Conservation (phyloP, 176 grass and related monocot species). For the Saccharum officinarum region DNA sequence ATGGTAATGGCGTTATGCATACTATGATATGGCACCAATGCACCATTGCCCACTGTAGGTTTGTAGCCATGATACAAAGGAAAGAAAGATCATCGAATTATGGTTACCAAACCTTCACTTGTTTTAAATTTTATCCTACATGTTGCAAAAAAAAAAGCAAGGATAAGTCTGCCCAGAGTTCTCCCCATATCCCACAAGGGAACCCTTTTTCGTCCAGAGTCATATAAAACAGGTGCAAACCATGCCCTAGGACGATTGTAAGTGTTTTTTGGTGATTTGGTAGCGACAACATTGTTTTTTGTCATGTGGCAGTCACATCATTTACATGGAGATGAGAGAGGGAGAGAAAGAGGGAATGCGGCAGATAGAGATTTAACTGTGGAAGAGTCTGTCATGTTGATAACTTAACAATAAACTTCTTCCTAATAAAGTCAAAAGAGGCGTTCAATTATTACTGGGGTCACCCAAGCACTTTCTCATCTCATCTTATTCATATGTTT, state of each 20-base stretch:
- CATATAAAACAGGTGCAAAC: neutral
- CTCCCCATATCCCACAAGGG: neutral
- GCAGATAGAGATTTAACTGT: neutral
- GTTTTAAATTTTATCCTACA: neutral
- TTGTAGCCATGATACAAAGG: conserved; percentile 1
- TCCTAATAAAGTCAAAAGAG: neutral
- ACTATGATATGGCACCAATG: neutral
- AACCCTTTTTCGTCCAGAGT: neutral
- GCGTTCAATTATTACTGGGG: neutral
- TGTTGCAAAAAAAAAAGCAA: neutral
- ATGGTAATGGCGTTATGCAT: conserved; percentile 9
- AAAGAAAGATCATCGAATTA: neutral
- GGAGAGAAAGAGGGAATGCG: neutral
- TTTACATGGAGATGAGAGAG: neutral
- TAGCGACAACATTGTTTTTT: neutral
- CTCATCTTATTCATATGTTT: conserved; percentile 2
- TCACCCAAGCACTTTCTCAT: conserved; percentile 14
- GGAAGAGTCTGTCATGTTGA: neutral
- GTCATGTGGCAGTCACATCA: neutral
- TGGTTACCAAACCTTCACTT: neutral
- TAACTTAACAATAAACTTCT: neutral
- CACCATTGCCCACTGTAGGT: neutral
- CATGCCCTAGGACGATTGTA: neutral
- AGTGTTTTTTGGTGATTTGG: neutral
- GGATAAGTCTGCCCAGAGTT: neutral